A percentile compares a stretch with the other conserved stretches of the same genome.
Conservation (phyloP, 2,329 filamentous ascomycete genomes). For the Venturia aucupariae region DNA sequence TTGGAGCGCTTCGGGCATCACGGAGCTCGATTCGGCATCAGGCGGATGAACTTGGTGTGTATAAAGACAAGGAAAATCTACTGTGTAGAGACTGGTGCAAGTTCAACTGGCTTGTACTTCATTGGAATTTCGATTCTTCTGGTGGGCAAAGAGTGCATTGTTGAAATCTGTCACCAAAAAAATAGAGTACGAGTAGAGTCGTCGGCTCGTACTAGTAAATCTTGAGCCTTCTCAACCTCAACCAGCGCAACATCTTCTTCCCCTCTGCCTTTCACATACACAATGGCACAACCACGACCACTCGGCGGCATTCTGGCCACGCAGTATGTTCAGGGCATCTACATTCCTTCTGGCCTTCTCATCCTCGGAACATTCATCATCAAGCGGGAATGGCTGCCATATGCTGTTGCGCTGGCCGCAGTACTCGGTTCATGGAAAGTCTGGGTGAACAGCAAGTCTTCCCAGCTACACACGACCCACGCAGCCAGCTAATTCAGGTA, state of each 20-base stretch:
- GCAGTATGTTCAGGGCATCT: conserved; percentile 68
- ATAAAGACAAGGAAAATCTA: background rate
- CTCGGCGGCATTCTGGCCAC: conserved; percentile 28
- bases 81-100: too few relatives aligned
- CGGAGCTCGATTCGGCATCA: background rate
- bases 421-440: conserved; percentile 63
- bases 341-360: conserved; percentile 72
- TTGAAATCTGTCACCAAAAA: background rate
- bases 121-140: too few relatives aligned
- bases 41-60: too few relatives aligned
- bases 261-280: background rate
- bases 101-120: too few relatives aligned
- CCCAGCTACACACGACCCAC: too few relatives aligned
- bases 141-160: background rate
- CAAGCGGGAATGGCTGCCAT: conserved; percentile 68
- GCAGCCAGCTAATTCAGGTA: conserved; percentile 8
- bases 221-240: background rate
- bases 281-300: background rate
- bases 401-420: conserved; percentile 58
- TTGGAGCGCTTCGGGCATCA: background rate
- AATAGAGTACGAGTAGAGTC: background rate
- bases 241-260: background rate
- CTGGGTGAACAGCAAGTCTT: conserved; percentile 54
- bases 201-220: too few relatives aligned
- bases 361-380: conserved; percentile 67